Evolutionary conservation across 176 grass and related monocot genomes (phyloP).

Genomic region (Miscanthus lutarioriparius): DNA sequence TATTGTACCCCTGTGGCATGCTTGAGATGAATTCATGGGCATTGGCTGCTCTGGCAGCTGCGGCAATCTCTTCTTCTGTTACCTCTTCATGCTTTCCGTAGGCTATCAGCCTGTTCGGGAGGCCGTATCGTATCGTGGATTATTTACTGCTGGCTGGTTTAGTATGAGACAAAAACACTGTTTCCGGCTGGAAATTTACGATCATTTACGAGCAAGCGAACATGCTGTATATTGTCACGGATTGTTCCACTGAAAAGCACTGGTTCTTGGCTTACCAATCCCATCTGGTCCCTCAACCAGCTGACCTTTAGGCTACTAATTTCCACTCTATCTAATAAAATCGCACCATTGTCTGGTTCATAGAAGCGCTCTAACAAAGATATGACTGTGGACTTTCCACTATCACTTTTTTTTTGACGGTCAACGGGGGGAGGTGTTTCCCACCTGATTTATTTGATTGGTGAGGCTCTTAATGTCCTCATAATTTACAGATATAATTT

Average conservation of each 20-base stretch:
- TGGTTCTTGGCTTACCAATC: slow-evolving; percentile 39
- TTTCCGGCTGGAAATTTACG: no score
- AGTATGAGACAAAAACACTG: no score
- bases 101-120: no score
- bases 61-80: slow-evolving; percentile 13
- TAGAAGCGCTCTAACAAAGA: slow-evolving; percentile 40
- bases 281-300: slow-evolving; percentile 25
- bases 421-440: no score
- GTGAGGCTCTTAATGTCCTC: no score
- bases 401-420: not conserved
- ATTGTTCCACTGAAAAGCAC: slow-evolving; percentile 37
- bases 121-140: no score
- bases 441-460: no score
- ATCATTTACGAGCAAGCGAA: no score
- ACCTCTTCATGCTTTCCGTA: slow-evolving; percentile 4
- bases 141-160: no score
- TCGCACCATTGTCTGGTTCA: slow-evolving; percentile 19
- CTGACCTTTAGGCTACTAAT: slow-evolving; percentile 20
- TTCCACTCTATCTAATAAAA: slow-evolving; percentile 21
- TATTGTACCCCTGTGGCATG: slow-evolving; percentile 34
- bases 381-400: slow-evolving; percentile 30
- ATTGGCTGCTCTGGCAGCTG: slow-evolving; percentile 23
- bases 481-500: no score
- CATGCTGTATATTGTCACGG: slow-evolving; percentile 32
- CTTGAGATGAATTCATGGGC: slow-evolving; percentile 36